Percentiles rank a stretch among this genome's conserved stretches.
Conservation (phyloP, 805 yeast species). For the Saccharomycopsis sp. region DNA sequence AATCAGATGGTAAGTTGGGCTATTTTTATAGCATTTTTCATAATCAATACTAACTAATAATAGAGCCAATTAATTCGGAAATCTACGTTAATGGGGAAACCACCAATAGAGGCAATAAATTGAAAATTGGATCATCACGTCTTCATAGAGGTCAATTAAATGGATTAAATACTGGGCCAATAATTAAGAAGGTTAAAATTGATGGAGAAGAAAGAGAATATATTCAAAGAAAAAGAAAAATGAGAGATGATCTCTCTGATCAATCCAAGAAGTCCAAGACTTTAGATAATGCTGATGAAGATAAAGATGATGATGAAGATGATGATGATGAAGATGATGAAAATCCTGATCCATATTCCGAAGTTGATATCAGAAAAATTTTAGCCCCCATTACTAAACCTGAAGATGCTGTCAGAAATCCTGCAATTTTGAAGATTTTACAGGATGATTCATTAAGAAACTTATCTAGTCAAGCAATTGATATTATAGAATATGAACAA, state of each 20-base stretch:
- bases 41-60: neutral
- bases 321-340: constrained; percentile 28
- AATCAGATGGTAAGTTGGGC: neutral
- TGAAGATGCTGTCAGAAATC: constrained; percentile 63
- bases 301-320: constrained; percentile 21
- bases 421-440: constrained; percentile 58
- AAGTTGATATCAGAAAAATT: constrained; percentile 45
- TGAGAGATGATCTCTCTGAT: constrained; percentile 12
- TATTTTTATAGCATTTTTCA: neutral
- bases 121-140: constrained; percentile 37
- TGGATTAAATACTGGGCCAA: constrained; percentile 20
- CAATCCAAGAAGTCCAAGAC: constrained; percentile 24
- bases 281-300: constrained; percentile 25
- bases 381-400: constrained; percentile 76
- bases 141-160: constrained; percentile 36
- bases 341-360: constrained; percentile 33
- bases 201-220: constrained; percentile 25
- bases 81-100: constrained; percentile 23
- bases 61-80: constrained; percentile 5
- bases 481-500: constrained; percentile 75
- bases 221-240: constrained; percentile 24
- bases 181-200: constrained; percentile 20
- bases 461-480: constrained; percentile 64
- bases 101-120: constrained; percentile 48
- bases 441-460: constrained; percentile 42